These are phyloP conservation scores for Yarrowia galli DNA, from an alignment of 1,139 yeast genomes.

Conservation along the genomic window DNA sequence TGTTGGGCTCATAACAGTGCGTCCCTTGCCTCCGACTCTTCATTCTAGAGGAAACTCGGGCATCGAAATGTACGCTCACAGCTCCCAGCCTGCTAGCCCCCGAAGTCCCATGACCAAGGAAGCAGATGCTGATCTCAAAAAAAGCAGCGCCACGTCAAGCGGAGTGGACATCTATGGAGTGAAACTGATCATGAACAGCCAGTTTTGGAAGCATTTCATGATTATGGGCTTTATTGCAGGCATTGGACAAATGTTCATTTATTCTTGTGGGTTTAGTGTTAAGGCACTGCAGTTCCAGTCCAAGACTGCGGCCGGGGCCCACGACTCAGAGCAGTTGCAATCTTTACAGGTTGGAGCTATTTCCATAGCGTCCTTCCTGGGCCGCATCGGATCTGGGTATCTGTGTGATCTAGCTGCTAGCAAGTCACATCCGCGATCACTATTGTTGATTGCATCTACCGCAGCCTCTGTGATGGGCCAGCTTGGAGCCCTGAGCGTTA, in stretches of 20 bases:
- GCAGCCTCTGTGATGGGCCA: constrained; percentile 40
- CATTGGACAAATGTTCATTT: constrained; percentile 76
- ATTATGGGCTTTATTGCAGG: constrained; percentile 69
- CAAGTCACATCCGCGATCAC: constrained; percentile 53
- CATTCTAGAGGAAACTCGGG: constrained; percentile 8
- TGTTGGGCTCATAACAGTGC: constrained; percentile 43
- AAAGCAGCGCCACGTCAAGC: constrained; percentile 5
- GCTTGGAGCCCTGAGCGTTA: constrained; percentile 46
- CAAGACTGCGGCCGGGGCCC: constrained; percentile 46
- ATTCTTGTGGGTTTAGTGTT: constrained; percentile 70
- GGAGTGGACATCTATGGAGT: constrained; percentile 42
- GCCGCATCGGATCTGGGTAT: constrained; percentile 71
- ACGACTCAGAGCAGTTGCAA: constrained; percentile 46
- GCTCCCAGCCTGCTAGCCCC: constrained; percentile 6
- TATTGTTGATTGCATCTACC: constrained; percentile 63
- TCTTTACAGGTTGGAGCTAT: constrained; percentile 71
- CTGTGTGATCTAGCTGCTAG: constrained; percentile 57
- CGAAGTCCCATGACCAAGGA: constrained; percentile 16
- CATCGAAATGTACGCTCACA: constrained; percentile 4
- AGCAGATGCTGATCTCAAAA: constrained; percentile 28
- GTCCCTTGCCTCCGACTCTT: constrained; percentile 22
- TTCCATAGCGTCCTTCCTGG: constrained; percentile 67
- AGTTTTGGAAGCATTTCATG: constrained; percentile 52
- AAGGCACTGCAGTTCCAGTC: constrained; percentile 56
- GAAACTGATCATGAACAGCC: constrained; percentile 43